Conservation (phyloP, 2,329 filamentous ascomycete genomes). For the Colletotrichum theobromicola region DNA sequence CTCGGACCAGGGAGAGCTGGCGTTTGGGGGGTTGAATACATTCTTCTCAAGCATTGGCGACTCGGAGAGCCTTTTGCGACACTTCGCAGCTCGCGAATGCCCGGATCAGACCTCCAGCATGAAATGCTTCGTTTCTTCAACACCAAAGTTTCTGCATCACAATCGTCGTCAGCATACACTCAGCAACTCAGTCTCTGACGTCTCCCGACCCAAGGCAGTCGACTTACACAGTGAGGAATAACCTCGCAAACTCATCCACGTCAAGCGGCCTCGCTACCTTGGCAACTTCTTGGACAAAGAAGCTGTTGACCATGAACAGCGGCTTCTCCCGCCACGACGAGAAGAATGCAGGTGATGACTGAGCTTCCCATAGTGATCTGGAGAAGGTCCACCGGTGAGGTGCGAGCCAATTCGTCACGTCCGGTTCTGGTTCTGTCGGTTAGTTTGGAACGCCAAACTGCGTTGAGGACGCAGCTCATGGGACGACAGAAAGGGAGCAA, state of each 20-base stretch:
- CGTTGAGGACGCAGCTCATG: not conserved
- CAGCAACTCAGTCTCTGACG: not conserved
- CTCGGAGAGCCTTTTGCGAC: accelerated
- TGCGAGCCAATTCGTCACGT: conserved; percentile 23
- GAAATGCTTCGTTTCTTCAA: conserved; percentile 23
- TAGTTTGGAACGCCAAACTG: not conserved
- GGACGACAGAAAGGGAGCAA: not conserved
- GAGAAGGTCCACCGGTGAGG: conserved; percentile 42
- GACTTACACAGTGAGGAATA: conserved; percentile 43
- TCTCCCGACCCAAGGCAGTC: accelerated
- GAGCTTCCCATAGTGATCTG: conserved; percentile 47
- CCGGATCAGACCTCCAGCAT: not conserved
- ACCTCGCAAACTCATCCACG: conserved; percentile 43
- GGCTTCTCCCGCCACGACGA: conserved; percentile 49
- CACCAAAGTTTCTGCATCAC: conserved; percentile 6
- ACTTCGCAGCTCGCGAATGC: not conserved
- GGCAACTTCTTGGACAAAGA: conserved; percentile 42
- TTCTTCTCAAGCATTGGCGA: not conserved
- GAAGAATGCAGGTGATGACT: conserved; percentile 45
- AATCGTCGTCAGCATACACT: not conserved
- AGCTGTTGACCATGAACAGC: conserved; percentile 37
- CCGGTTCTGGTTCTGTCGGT: not conserved
- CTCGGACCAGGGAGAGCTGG: not conserved
- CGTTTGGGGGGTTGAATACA: not conserved
- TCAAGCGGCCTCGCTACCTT: conserved; percentile 39